Base-by-base conservation (phyloP, 2,329 filamentous ascomycete genomes). In the Xylaria sp. region DNA sequence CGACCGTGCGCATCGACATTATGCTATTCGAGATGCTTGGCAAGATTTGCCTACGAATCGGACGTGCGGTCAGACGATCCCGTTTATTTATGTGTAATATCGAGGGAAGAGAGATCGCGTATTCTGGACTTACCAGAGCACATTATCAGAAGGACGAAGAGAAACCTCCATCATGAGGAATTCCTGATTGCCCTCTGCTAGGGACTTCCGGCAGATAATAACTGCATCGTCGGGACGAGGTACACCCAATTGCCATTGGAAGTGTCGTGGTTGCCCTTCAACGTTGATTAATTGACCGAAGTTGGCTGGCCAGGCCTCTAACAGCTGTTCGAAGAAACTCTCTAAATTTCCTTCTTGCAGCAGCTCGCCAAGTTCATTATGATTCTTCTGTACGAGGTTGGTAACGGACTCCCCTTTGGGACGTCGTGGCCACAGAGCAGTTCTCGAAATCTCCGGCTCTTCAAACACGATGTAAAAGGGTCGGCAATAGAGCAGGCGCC, bases 1-100 rank as follows among this genome's bases (percentile, higher is more conserved):
- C 64, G 36, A 69, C 36, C 25, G 48, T 69, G 28, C 53, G 39
- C 59, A 69, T 67, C 23, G 67, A 39, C 15, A 69, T 13, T 18
- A 67, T 36, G 9, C 59, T 69, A 12, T 36, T 69, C 18, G 48
- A 48, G n/a, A 63, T 58, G 25, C n/a, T 63, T 39, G 67, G 67
- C 48, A 66, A 46, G 20, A 69, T 56, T 23, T 69, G 67, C 63
- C 67, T 69, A 18, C 3, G 36, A 36, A 46, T 30, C 32, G 6
- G 43, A 34, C 8, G 25, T 25, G 4, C 4, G 5, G 39, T 56
- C 20, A 46, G 60, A 13, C 30, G 8, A 46, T 28, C 13, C n/a
- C 39, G 10, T 23, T 25, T 6, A 9, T n/a, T 4, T 25, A 32
- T 23, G 18, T 43, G 15, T 45, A 2, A 15, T 20, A 23, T 61